phyloP scores from a whole-genome alignment of 163 green algal genomes.

The Scenedesmus sp. region DNA sequence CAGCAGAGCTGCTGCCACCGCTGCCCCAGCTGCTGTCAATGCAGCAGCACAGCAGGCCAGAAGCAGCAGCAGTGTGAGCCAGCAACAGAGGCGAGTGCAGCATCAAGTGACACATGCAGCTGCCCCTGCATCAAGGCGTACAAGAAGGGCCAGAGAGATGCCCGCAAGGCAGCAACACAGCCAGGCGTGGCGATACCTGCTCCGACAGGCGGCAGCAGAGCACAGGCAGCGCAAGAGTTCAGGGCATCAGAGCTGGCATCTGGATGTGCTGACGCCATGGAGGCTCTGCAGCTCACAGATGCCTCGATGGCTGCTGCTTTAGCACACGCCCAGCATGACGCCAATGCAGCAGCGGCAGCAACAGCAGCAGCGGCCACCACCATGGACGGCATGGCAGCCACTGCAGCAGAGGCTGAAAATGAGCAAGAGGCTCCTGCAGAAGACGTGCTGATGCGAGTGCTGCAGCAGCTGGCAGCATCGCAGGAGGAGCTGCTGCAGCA shows the following conservation, averaged over 20 bases:
- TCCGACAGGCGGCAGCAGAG: not conserved
- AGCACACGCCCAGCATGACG: not conserved
- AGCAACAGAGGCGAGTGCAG: constrained; percentile 14
- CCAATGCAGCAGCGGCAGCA: not conserved
- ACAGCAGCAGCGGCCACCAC: not conserved
- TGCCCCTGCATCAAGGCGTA: constrained; percentile 44
- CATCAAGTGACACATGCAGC: not conserved
- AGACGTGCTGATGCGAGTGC: not conserved
- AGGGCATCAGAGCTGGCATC: not conserved
- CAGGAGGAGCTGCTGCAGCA: constrained; percentile 25
- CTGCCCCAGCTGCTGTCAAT: constrained; percentile 22
- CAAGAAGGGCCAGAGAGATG: constrained; percentile 21
- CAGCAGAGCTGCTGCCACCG: constrained; percentile 38
- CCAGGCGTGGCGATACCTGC: not conserved
- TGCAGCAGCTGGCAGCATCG: constrained; percentile 18
- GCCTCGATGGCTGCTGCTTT: not conserved
- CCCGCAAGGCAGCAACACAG: not conserved
- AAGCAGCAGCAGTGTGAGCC: constrained; percentile 1
- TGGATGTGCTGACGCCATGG: not conserved
- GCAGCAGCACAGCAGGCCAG: not conserved
- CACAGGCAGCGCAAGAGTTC: not conserved
- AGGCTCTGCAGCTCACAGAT: not conserved
- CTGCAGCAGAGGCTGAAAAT: not conserved
- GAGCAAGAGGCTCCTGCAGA: not conserved
- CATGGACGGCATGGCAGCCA: not conserved